A percentile compares a stretch with the other conserved stretches of the same genome.
Evolutionary conservation across 305 asterid species (phyloP).

Genomic region (Petunia hybrid): DNA sequence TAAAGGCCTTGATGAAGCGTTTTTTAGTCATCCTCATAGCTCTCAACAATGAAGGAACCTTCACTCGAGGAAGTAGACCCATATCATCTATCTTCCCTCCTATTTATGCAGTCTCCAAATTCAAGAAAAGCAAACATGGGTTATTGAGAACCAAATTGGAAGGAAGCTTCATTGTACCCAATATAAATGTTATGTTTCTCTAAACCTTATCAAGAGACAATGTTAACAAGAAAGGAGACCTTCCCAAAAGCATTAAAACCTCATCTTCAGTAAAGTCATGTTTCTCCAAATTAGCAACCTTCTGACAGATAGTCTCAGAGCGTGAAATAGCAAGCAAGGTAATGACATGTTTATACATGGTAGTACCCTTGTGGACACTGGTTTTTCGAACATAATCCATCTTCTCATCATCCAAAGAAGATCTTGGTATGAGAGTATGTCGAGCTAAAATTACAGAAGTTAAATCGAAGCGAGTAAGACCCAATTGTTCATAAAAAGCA

Average conservation of each 20-base stretch:
- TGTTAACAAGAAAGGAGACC: slow-evolving; percentile 69
- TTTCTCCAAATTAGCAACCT: slow-evolving; percentile 70
- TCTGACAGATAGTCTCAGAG: slow-evolving; percentile 64
- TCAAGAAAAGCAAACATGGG: slow-evolving; percentile 62
- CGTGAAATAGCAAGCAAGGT: slow-evolving; percentile 75
- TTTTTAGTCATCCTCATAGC: slow-evolving; percentile 81
- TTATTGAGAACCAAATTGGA: slow-evolving; percentile 49
- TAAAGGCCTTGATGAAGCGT: slow-evolving; percentile 60
- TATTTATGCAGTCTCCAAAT: slow-evolving; percentile 67
- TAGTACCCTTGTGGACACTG: slow-evolving; percentile 61
- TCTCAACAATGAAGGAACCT: slow-evolving; percentile 60
- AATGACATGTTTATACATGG: slow-evolving; percentile 73
- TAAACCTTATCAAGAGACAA: slow-evolving; percentile 76
- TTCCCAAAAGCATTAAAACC: slow-evolving; percentile 59
- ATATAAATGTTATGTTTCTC: slow-evolving; percentile 77
- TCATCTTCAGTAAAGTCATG: slow-evolving; percentile 76
- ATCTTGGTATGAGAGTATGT: slow-evolving; percentile 76
- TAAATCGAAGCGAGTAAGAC: slow-evolving; percentile 64
- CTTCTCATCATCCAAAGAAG: slow-evolving; percentile 62
- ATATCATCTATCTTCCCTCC: slow-evolving; percentile 72
- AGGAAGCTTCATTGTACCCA: slow-evolving; percentile 70
- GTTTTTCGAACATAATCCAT: slow-evolving; percentile 63
- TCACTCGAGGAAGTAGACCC: slow-evolving; percentile 69
- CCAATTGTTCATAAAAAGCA: slow-evolving; percentile 62
- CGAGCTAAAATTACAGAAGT: slow-evolving; percentile 64